Conservation (phyloP, 352 stramenopile species). For the Pythium pyrilobum region DNA sequence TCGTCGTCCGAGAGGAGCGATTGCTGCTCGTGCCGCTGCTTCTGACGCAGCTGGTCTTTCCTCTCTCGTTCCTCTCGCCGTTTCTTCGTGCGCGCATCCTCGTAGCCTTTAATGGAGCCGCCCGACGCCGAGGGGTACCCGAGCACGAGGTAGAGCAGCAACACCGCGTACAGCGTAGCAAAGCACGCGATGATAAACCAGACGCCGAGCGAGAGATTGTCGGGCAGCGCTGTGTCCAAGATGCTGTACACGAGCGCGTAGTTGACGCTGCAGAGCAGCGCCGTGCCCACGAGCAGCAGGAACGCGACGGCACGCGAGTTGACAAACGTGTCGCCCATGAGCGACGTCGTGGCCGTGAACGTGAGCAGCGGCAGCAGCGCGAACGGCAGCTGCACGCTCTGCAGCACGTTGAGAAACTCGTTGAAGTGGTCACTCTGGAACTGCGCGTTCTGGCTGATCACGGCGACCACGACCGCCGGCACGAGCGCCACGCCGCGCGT, state of each 20-base stretch:
- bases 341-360: conserved; percentile 48
- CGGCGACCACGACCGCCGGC: conserved; percentile 66
- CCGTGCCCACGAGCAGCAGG: conserved; percentile 32
- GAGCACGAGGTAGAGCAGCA: conserved; percentile 56
- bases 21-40: conserved; percentile 6
- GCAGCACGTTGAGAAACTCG: conserved; percentile 81
- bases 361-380: conserved; percentile 76
- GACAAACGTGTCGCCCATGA: conserved; percentile 66
- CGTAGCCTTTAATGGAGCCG: conserved; percentile 14
- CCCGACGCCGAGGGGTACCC: conserved; percentile 30
- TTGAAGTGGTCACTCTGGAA: conserved; percentile 67
- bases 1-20: conserved; percentile 14
- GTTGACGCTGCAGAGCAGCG: conserved; percentile 54
- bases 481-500: conserved; percentile 84
- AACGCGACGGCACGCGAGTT: conserved; percentile 28
- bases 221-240: conserved; percentile 28
- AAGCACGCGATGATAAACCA: conserved; percentile 15
- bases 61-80: neutral
- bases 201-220: conserved; percentile 20
- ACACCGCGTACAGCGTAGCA: conserved; percentile 26
- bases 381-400: conserved; percentile 87
- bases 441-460: conserved; percentile 47
- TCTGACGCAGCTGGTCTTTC: conserved; percentile 1
- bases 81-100: neutral
- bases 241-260: conserved; percentile 59